Evolutionary conservation across 352 stramenopile species (phyloP).

Genomic region (Pythium phragmiticola): DNA sequence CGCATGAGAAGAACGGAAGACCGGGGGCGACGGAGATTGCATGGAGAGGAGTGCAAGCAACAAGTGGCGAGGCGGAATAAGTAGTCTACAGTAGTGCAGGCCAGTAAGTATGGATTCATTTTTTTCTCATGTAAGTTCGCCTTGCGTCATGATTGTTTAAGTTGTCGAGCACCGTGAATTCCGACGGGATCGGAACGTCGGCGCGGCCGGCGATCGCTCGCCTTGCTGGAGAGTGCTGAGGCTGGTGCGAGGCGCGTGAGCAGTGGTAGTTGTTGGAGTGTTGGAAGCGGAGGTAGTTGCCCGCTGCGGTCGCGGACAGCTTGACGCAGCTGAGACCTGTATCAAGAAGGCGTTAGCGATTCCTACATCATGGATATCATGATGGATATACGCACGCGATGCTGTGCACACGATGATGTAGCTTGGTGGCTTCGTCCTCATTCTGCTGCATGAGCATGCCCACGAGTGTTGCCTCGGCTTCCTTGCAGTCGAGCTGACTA

Average conservation of each 20-base stretch:
- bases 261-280: neutral
- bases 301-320: neutral
- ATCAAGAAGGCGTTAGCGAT: neutral
- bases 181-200: conserved; percentile 14
- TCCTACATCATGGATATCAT: neutral
- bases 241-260: neutral
- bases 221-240: neutral
- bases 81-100: neutral
- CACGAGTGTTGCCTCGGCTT: conserved; percentile 43
- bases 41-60: neutral
- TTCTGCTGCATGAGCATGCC: conserved; percentile 39
- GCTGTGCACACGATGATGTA: neutral
- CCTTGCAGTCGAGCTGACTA: conserved; percentile 56
- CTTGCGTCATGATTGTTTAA: neutral
- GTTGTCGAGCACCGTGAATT: neutral
- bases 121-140: neutral
- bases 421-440: conserved; percentile 15
- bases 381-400: conserved; percentile 14
- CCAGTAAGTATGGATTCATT: conserved; percentile 7
- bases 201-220: neutral
- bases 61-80: neutral
- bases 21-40: neutral
- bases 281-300: conserved; percentile 7
- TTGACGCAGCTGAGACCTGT: conserved; percentile 6
- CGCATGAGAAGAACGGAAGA: conserved; percentile 4